Conservation (phyloP, 1,284 basidiomycete species). For the Austroboletus niveus region DNA sequence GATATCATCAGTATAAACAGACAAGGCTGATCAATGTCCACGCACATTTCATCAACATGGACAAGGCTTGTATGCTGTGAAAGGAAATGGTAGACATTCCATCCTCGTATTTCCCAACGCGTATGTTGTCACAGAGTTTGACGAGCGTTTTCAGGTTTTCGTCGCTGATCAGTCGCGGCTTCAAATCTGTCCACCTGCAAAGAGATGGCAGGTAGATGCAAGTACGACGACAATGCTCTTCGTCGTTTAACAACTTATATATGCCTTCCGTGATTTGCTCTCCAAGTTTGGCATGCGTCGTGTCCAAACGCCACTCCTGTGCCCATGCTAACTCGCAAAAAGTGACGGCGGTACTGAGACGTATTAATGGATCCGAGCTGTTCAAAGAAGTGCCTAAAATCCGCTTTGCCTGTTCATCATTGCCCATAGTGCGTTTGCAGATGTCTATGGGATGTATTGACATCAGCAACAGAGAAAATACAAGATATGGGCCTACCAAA, state of each 20-base stretch:
- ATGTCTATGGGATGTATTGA: constrained; percentile 7
- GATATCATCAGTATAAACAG: neutral
- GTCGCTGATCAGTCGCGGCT: constrained; percentile 13
- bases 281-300: constrained; percentile 1
- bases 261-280: constrained; percentile 16
- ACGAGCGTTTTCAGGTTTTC: constrained; percentile 21
- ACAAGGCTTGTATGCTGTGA: constrained; percentile 28
- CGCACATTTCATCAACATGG: constrained; percentile 24
- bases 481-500: constrained; percentile 18
- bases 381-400: constrained; percentile 14
- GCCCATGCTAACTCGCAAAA: constrained; percentile 27
- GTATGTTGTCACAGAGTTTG: constrained; percentile 14
- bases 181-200: constrained; percentile 22
- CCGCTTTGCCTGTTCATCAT: neutral
- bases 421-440: constrained; percentile 12
- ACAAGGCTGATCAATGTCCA: neutral
- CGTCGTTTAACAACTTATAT: constrained; percentile 11
- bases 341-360: constrained; percentile 25
- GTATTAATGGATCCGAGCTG: constrained; percentile 14
- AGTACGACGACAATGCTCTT: constrained; percentile 14
- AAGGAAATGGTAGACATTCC: constrained; percentile 21
- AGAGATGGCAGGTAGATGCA: constrained; percentile 32
- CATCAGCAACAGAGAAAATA: neutral
- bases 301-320: constrained; percentile 10
- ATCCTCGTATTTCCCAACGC: constrained; percentile 15